Evolutionary conservation across 208 protist species (phyloP).

Genomic region (Herpetomonas tarakana): DNA sequence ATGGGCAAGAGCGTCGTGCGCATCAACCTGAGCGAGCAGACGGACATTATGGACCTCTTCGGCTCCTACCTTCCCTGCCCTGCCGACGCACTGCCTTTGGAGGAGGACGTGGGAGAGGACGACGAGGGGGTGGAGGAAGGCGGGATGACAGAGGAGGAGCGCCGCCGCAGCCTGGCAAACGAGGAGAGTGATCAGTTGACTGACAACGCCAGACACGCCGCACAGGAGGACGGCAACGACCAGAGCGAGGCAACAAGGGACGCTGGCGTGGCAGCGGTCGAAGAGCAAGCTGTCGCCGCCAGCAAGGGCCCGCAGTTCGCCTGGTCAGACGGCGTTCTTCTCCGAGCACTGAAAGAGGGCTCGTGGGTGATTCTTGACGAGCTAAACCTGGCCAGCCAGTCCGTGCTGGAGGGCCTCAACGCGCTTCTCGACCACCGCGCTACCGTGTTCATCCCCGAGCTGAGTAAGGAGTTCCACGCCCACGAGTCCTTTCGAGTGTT

Average conservation of each 20-base stretch:
- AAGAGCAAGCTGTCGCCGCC: neutral
- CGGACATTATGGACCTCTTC: slow-evolving; percentile 99
- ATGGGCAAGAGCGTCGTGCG: slow-evolving; percentile 93
- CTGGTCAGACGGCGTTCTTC: slow-evolving; percentile 98
- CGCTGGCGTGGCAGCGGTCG: slow-evolving; percentile 18
- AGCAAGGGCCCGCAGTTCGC: slow-evolving; percentile 85
- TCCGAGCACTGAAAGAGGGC: slow-evolving; percentile 94
- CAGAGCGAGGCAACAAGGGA: slow-evolving; percentile 14
- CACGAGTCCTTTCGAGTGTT: slow-evolving; percentile 97
- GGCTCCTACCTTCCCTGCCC: slow-evolving; percentile 84
- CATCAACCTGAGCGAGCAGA: slow-evolving; percentile 99
- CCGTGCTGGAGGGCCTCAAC: slow-evolving; percentile 99
- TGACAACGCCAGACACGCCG: neutral
- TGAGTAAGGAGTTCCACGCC: slow-evolving; percentile 85
- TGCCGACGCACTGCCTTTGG: slow-evolving; percentile 6
- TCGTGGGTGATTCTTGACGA: slow-evolving; percentile 99
- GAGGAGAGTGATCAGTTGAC: neutral
- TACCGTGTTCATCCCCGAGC: slow-evolving; percentile 92
- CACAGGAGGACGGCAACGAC: slow-evolving; percentile 1
- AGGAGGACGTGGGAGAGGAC: slow-evolving; percentile 34
- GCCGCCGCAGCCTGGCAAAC: slow-evolving; percentile 84
- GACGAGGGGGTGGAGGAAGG: neutral
- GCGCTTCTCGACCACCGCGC: slow-evolving; percentile 99
- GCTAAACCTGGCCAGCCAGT: slow-evolving; percentile 99
- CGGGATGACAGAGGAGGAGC: slow-evolving; percentile 51